Evolutionary conservation across 805 yeast genomes (phyloP).

Genomic region (Candida namnaoensis): DNA sequence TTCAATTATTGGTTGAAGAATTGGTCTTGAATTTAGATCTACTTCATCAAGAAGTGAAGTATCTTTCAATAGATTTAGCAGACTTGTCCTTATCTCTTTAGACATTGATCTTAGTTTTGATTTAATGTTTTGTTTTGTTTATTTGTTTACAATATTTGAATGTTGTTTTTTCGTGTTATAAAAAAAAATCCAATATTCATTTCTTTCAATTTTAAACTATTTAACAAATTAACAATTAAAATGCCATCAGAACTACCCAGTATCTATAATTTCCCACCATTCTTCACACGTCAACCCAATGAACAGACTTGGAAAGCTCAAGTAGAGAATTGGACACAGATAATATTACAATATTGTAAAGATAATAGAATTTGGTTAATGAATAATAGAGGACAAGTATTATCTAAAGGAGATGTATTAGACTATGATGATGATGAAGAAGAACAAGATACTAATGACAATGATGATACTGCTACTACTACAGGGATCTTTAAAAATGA

Average conservation of each 20-base stretch:
- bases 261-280: slow-evolving; percentile 78
- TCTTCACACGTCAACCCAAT: slow-evolving; percentile 86
- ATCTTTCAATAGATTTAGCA: neutral
- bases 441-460: slow-evolving; percentile 1
- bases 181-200: no score
- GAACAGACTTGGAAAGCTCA: slow-evolving; percentile 71
- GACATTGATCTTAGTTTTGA: neutral
- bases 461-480: slow-evolving; percentile 1
- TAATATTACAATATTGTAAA: slow-evolving; percentile 56
- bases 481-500: slow-evolving; percentile 39
- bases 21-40: neutral
- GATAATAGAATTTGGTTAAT: slow-evolving; percentile 47
- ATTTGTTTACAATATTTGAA: no score
- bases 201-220: no score
- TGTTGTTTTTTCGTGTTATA: no score
- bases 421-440: slow-evolving; percentile 13
- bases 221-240: no score
- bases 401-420: slow-evolving; percentile 13
- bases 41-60: neutral
- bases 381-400: slow-evolving; percentile 25
- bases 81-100: neutral
- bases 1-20: neutral
- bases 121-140: neutral
- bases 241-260: slow-evolving; percentile 31
- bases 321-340: slow-evolving; percentile 63